Conservation (phyloP, 768 basidiomycete species). For the Boletellus ananas region DNA sequence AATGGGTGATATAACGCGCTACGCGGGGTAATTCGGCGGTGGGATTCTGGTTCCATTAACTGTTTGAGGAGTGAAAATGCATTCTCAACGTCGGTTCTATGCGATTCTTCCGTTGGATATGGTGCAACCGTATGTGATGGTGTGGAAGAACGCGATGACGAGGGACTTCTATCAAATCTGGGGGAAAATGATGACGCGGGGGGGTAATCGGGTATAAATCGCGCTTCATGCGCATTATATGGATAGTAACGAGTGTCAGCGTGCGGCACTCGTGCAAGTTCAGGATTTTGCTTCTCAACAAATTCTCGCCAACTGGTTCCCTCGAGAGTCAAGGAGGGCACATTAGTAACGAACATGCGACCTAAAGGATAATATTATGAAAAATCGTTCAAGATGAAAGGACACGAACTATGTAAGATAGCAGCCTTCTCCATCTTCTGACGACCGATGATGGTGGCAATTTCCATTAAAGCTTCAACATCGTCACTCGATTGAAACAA, state of each 20-base stretch:
- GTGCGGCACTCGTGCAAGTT: conserved; percentile 48
- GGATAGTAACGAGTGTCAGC: conserved; percentile 56
- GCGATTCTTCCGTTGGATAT: conserved; percentile 35
- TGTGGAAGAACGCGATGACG: conserved; percentile 21
- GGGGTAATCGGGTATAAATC: conserved; percentile 16
- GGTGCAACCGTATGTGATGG: conserved; percentile 12
- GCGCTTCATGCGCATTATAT: conserved; percentile 34
- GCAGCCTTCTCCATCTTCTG: conserved; percentile 82
- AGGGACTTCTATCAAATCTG: conserved; percentile 13
- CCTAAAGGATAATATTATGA: conserved; percentile 43
- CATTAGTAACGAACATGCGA: conserved; percentile 86
- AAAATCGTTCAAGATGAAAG: background rate
- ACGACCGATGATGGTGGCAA: conserved; percentile 81
- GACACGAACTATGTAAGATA: conserved; percentile 75
- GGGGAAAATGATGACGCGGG: conserved; percentile 29
- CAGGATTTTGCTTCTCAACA: conserved; percentile 75
- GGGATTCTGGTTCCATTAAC: conserved; percentile 74
- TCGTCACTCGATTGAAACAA: conserved; percentile 93
- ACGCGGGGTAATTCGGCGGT: conserved; percentile 71
- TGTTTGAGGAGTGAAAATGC: conserved; percentile 75
- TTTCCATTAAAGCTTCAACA: conserved; percentile 93
- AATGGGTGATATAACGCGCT: conserved; percentile 79
- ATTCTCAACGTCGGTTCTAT: conserved; percentile 52
- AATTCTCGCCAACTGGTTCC: conserved; percentile 72
- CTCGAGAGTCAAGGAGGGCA: conserved; percentile 68